A percentile compares a stretch with the other conserved stretches of the same genome.
Conservation (phyloP, 768 basidiomycete species). For the Serendipita indica region DNA sequence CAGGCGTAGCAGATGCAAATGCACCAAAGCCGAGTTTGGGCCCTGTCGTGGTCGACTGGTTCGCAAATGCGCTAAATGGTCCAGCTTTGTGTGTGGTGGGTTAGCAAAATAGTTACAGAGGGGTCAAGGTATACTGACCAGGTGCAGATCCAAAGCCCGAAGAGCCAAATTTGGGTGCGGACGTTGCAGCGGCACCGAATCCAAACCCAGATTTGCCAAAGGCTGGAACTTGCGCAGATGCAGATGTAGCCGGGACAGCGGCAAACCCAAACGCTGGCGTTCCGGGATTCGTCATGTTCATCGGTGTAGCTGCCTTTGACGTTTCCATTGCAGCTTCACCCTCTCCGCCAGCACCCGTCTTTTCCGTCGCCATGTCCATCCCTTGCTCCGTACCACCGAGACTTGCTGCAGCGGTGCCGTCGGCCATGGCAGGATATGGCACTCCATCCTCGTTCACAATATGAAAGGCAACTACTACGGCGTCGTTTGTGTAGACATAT, state of each 20-base stretch:
- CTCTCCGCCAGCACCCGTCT: neutral
- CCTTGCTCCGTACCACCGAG: conserved; percentile 1
- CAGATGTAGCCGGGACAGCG: conserved; percentile 11
- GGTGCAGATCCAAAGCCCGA: conserved; percentile 17
- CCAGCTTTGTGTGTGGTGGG: neutral
- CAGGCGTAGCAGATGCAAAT: conserved; percentile 16
- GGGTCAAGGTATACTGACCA: conserved; percentile 15
- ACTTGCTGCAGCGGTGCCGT: conserved; percentile 16
- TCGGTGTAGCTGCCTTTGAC: conserved; percentile 13
- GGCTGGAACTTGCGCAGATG: conserved; percentile 1
- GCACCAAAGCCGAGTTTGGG: conserved; percentile 18
- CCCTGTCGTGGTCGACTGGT: neutral
- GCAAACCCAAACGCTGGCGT: neutral
- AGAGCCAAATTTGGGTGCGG: conserved; percentile 13
- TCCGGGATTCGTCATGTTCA: conserved; percentile 3
- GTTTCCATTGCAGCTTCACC: conserved; percentile 10
- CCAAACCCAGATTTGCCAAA: conserved; percentile 13
- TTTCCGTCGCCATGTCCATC: conserved; percentile 5
- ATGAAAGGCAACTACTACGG: conserved; percentile 61
- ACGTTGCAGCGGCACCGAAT: conserved; percentile 11
- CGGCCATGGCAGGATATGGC: conserved; percentile 43
- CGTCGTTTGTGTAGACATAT: conserved; percentile 66
- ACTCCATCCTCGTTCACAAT: conserved; percentile 39
- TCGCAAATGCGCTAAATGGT: neutral
- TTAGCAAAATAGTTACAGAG: neutral